Conservation (phyloP, 2,329 filamentous ascomycete genomes). For the Fusarium sterilihyphosum region DNA sequence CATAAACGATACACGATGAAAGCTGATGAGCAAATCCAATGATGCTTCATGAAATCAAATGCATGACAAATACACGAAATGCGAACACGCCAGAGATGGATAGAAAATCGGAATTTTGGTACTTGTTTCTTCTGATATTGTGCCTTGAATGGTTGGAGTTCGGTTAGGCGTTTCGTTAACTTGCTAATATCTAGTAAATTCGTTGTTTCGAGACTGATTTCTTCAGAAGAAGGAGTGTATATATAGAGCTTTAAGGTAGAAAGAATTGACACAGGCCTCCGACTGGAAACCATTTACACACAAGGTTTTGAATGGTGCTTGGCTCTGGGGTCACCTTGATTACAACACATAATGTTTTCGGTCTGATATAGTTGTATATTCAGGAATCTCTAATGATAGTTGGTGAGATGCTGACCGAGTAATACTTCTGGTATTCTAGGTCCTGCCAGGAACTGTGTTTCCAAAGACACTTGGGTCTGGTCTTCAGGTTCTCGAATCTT, state of each 20-base stretch:
- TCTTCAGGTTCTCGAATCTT: not conserved
- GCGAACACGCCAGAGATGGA: not conserved
- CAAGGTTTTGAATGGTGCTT: not conserved
- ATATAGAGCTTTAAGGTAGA: not conserved
- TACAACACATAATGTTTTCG: not conserved
- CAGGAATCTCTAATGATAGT: too few species aligned
- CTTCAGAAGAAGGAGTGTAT: not conserved
- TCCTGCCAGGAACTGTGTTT: not conserved
- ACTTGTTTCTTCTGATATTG: not conserved
- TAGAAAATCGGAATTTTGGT: not conserved
- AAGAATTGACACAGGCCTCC: not conserved
- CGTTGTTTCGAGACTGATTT: not conserved
- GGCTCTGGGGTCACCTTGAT: not conserved
- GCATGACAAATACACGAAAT: not conserved
- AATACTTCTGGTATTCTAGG: not conserved
- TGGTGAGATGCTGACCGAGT: not conserved
- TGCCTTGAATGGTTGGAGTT: not conserved
- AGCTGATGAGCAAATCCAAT: not conserved
- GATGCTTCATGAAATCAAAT: not conserved
- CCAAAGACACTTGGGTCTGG: not conserved
- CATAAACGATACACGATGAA: slow-evolving; percentile 14
- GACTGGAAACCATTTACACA: not conserved
- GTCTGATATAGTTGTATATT: not conserved
- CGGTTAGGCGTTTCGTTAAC: not conserved
- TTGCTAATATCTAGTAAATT: not conserved